Evolutionary conservation across 257 asterid species (phyloP).

Genomic region (Haberlea rhodopensis): DNA sequence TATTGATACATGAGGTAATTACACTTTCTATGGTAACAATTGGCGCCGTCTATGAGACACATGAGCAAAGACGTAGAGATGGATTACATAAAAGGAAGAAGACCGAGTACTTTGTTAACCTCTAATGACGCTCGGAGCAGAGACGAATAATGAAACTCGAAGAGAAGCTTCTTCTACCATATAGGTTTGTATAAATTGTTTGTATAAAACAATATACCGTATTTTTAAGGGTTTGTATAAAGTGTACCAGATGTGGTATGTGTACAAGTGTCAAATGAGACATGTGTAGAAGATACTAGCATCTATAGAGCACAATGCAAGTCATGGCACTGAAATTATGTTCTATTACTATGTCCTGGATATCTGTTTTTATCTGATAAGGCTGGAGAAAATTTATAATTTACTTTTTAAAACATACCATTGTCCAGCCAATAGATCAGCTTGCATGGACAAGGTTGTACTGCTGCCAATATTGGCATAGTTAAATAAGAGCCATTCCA

Average conservation of each 20-base stretch:
- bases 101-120: no score
- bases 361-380: not conserved
- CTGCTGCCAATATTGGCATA: slow-evolving; percentile 72
- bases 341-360: not conserved
- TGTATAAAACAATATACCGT: no score
- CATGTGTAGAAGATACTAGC: not conserved
- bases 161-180: slow-evolving; percentile 3
- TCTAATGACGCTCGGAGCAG: no score
- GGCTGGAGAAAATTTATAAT: not conserved
- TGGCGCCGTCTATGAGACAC: no score
- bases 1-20: no score
- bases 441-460: slow-evolving; percentile 82
- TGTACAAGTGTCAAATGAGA: not conserved
- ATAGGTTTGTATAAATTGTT: no score
- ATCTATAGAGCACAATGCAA: not conserved
- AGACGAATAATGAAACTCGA: no score
- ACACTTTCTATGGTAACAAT: no score
- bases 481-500: slow-evolving; percentile 93
- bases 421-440: slow-evolving; percentile 96
- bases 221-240: no score
- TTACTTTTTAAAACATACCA: slow-evolving; percentile 52
- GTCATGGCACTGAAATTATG: not conserved
- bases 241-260: not conserved
- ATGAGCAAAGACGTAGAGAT: no score
- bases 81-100: no score